Evolutionary conservation across 1,284 basidiomycete genomes (phyloP), one percentile per base, ranked within the genome.

Genomic region (Ganoderma sp.): DNA sequence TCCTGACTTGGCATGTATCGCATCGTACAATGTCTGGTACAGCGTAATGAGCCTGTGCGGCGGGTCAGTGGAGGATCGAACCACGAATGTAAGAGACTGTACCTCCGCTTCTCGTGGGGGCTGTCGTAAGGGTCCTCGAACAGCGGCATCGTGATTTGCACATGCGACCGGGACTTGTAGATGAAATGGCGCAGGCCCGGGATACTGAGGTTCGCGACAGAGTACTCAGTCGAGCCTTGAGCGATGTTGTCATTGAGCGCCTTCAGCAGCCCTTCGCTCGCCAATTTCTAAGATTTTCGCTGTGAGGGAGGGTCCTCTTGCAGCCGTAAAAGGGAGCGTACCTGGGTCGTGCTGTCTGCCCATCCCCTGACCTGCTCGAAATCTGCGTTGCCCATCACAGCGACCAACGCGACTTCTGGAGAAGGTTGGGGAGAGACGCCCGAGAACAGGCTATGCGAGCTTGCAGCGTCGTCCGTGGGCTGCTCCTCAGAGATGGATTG

Each of bases 151-250:
- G 96, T 98, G 42, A 97, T 85, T 78, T 99, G 97, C 22, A 98
- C 95, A 73, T 94, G 88, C 19, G 88, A 82, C 22, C 95, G 87
- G 22, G 93, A 95, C 81, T 98, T 98, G 84, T 98, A 99, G 63
- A 98, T 82, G 77, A 99, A 99, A 79, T 99, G 97, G 37, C 94
- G 87, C 34, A 99, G 80, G 0, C 96, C 96, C 1, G 95, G 93
- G 65, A 97, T 91, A 4, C 89, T 89, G 1, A 99, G 81, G 56
- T 92, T 90, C 3, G 87, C 84, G 25, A 89, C 89, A 7, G 84
- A 83, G 73, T 94, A 93, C 61, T 88, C 84, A 2, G 86, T 87
- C 57, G 83, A 77, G n/a, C 85, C 85, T 22, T 83, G 79, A 5
- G 77, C 73, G 61, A 88, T 84, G 6, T 84, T 81, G 54, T 83